Base-by-base conservation (phyloP, 2,329 filamentous ascomycete species). In the Penicillium sp. region DNA sequence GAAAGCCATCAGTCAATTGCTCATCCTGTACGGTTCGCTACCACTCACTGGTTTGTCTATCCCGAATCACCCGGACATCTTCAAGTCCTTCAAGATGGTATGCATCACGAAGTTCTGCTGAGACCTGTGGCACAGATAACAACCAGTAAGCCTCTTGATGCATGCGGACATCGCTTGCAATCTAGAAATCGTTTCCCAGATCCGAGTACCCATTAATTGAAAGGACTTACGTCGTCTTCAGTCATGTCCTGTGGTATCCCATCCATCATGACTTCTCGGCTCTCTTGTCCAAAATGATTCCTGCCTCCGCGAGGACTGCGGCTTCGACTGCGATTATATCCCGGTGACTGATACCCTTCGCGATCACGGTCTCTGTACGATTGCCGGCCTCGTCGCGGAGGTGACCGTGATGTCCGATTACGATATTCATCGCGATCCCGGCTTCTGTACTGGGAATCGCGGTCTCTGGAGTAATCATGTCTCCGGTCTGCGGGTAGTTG, bases 51-150 rank as follows among this genome's bases (percentile, higher is more conserved):
- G 81, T 83, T 54, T 81, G 78, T 51, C 80, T 76, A 60, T 84
- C 81, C 53, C 80, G 79, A 60, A 84, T 84, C 47, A 84, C 72
- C 16, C 80, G 75, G 44, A 84, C 73, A 60, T 83, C 80, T 62
- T 83, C 80, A 54, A 84, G 68, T n/a, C 74, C 74, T 51, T 78
- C 73, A 56, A 81, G 70, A 61, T 76, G 70, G 58, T 82, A 78
- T 58, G 73, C 74, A 60, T 79, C 74, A 60, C 73, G 72, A 61
- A 84, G 72, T 73, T 83, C 81, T 70, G 74, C 73, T 61, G 76
- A 74, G 66, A 84, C 81, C 81, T 84, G 73, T 78, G 73, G 8
- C 31, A 13, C 36, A 16, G 13, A 15, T 8, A 24, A 16, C 21
- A 15, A 2, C 43, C 3, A 23, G 45, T 77, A 69, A 77, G 74